Base-by-base conservation (phyloP, 192 early-diverging fungal species). In the Coemansia sp. region DNA sequence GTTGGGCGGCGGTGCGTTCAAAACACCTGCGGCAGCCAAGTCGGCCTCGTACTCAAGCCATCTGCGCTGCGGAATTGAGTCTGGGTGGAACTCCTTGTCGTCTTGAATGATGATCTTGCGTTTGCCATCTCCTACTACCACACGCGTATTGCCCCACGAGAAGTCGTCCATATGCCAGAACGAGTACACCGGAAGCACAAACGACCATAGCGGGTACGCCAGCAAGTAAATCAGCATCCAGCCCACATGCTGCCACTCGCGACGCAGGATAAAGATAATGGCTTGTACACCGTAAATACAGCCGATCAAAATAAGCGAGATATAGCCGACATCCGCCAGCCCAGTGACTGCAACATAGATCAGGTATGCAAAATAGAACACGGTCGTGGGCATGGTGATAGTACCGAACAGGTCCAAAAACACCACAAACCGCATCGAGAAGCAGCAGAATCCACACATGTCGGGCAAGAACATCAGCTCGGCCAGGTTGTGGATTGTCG, bases 101-200 rank as follows among this genome's bases (percentile, higher is more conserved):
- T 89, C 90, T 16, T 76, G 70, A 9, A 83, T 68, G 53, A 84
- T 81, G 11, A 88, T 71, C 76, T 87, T 83, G 55, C 80, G 83
- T 42, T 81, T 83, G 26, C 80, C 83, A 21, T 85, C 83, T 36
- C 90, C 90, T 0, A 88, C 83, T 0, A 90, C 88, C 16, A 87
- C 84, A 61, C 89, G 88, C 31, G 96, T 98, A 64, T 96, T 93
- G 66, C 96, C 96, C 96, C 96, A 98, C 10, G 90, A 92, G 69
- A 98, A 98, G 66, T 97, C 94, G 53, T 97, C 94, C 82, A 95
- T 90, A 70, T 97, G 93, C 94, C 93, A 95, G 85, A 98, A 96
- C 2, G 94, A 84, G 64, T 98, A 98, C 28, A 98, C 63, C 0
- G 95, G 95, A 39, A 98, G 83, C 57, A 90, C 87, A 53, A 93